Percentiles rank a stretch among this genome's conserved stretches.
These are phyloP conservation scores for Stagonosporopsis vannaccii DNA, from an alignment of 2,329 filamentous ascomycete species.

Conservation along the genomic window DNA sequence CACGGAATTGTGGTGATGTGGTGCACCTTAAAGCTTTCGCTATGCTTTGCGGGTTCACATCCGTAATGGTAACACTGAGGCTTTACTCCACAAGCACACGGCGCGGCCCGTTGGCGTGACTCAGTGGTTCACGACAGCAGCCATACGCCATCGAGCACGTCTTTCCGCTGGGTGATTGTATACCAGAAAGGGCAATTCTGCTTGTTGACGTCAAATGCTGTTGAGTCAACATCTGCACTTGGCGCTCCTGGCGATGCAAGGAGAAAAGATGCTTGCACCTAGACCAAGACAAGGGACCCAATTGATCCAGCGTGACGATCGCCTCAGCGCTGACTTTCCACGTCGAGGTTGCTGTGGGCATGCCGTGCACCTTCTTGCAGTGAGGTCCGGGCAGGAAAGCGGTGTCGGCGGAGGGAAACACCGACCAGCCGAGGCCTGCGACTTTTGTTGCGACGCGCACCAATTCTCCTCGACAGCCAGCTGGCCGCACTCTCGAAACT, in stretches of 20 bases:
- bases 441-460: constrained; percentile 13
- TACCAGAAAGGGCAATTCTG: no score
- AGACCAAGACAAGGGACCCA: neutral
- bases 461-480: constrained; percentile 3
- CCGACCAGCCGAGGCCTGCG: constrained; percentile 17
- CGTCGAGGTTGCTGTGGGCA: constrained; percentile 2
- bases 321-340: neutral
- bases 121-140: neutral
- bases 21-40: no score
- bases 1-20: no score
- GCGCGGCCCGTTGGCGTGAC: neutral
- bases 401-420: constrained; percentile 11
- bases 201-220: neutral
- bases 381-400: constrained; percentile 4
- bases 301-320: neutral
- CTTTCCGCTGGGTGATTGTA: neutral
- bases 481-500: constrained; percentile 1
- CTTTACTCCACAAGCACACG: neutral
- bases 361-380: constrained; percentile 1
- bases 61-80: neutral
- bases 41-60: neutral
- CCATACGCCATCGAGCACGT: neutral
- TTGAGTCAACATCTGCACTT: no score
- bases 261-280: neutral
- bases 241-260: neutral